These are phyloP conservation scores for Kodamaea kaohsiungensis DNA, from an alignment of 805 yeast genomes.

Conservation along the genomic window DNA sequence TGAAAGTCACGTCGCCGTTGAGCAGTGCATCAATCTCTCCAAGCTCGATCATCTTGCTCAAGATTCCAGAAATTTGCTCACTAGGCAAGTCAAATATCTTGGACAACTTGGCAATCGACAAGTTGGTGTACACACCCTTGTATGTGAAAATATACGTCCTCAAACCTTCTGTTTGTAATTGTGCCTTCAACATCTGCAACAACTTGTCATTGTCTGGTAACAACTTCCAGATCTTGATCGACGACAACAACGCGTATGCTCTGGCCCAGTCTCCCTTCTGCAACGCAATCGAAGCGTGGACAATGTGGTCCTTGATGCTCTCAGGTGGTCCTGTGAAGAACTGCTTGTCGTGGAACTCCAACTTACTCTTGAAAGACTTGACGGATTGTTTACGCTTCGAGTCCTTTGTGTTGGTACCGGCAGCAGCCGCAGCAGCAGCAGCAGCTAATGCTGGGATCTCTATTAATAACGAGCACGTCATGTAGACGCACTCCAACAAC, in stretches of 20 bases:
- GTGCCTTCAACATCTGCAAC: constrained; percentile 69
- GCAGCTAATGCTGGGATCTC: constrained; percentile 90
- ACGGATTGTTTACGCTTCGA: constrained; percentile 55
- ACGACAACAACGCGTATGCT: constrained; percentile 67
- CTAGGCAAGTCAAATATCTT: constrained; percentile 63
- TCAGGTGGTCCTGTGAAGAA: constrained; percentile 98
- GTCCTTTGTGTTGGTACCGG: constrained; percentile 60
- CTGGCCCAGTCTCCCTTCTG: constrained; percentile 88
- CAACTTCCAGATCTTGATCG: constrained; percentile 85
- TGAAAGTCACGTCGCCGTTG: constrained; percentile 60
- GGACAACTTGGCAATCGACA: constrained; percentile 68
- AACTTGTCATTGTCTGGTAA: constrained; percentile 68
- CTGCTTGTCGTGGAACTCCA: constrained; percentile 92
- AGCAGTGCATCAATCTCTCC: constrained; percentile 78
- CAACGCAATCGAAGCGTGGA: constrained; percentile 88
- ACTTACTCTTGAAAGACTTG: constrained; percentile 86
- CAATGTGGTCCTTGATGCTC: constrained; percentile 88
- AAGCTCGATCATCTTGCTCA: constrained; percentile 72
- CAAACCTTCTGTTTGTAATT: constrained; percentile 86
- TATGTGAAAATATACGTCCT: constrained; percentile 90
- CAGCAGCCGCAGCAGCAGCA: constrained; percentile 43
- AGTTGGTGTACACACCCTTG: constrained; percentile 71
- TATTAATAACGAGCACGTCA: constrained; percentile 83
- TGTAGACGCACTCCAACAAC: constrained; percentile 88
- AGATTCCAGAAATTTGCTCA: constrained; percentile 57